Evolutionary conservation across 2,329 filamentous ascomycete genomes (phyloP).

Genomic region (Fusarium sulawesiense): DNA sequence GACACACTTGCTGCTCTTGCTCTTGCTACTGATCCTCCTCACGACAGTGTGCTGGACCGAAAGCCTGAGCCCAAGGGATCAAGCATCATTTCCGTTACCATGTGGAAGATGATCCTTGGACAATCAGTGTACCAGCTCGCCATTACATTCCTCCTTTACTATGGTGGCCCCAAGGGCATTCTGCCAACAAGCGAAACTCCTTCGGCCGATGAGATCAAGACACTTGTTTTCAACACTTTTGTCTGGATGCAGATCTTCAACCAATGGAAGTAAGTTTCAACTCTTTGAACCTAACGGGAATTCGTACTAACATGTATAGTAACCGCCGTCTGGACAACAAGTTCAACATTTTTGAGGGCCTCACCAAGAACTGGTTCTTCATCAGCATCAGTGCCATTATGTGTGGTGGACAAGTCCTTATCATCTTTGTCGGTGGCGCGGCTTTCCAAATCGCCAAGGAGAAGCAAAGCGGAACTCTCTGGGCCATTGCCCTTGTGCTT

Average conservation of each 20-base stretch:
- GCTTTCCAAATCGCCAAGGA: slow-evolving; percentile 78
- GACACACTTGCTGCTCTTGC: slow-evolving; percentile 92
- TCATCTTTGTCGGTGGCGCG: slow-evolving; percentile 84
- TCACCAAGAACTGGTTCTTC: slow-evolving; percentile 89
- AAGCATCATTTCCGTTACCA: slow-evolving; percentile 82
- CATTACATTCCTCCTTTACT: slow-evolving; percentile 84
- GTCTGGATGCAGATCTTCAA: slow-evolving; percentile 99
- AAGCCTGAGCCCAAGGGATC: slow-evolving; percentile 71
- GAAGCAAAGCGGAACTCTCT: slow-evolving; percentile 77
- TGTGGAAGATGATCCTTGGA: slow-evolving; percentile 99
- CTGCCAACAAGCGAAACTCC: slow-evolving; percentile 59
- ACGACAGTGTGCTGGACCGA: slow-evolving; percentile 81
- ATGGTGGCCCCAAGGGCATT: slow-evolving; percentile 65
- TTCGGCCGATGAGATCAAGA: slow-evolving; percentile 67
- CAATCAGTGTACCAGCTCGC: slow-evolving; percentile 91
- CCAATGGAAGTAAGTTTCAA: slow-evolving; percentile 82
- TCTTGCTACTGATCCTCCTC: slow-evolving; percentile 89
- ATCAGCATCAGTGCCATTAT: slow-evolving; percentile 86
- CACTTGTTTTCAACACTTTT: slow-evolving; percentile 96
- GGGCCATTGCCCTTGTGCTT: slow-evolving; percentile 87
- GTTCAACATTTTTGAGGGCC: slow-evolving; percentile 94
- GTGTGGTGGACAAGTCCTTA: slow-evolving; percentile 89
- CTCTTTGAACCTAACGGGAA: background rate
- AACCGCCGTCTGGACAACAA: slow-evolving; percentile 94
- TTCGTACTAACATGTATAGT: slow-evolving; percentile 53